phyloP scores from a whole-genome alignment of 2,329 filamentous ascomycete genomes.

The Xylariaceae sp. region DNA sequence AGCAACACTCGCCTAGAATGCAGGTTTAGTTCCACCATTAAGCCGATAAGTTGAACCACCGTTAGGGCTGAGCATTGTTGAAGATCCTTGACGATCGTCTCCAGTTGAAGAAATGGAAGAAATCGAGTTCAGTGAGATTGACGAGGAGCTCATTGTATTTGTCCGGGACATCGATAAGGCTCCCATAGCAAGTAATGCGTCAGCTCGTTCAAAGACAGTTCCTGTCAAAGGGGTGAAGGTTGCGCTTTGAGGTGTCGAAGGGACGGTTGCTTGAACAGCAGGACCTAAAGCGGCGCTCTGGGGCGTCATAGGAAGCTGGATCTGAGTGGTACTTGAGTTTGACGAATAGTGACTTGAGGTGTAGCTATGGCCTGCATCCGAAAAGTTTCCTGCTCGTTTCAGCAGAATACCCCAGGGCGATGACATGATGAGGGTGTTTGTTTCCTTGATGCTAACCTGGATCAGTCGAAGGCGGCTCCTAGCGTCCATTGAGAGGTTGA shows the following conservation, averaged over 20 bases:
- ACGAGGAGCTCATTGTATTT: slow-evolving; percentile 39
- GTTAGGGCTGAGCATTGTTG: slow-evolving; percentile 28
- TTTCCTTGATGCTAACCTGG: slow-evolving; percentile 79
- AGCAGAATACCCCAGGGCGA: slow-evolving; percentile 54
- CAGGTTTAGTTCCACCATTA: slow-evolving; percentile 29
- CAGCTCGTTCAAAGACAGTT: slow-evolving; percentile 58
- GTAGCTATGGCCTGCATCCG: slow-evolving; percentile 22
- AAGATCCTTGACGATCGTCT: slow-evolving; percentile 27
- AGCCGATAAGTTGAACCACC: slow-evolving; percentile 23
- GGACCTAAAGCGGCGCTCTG: slow-evolving; percentile 85
- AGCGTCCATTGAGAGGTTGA: slow-evolving; percentile 61
- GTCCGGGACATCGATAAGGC: slow-evolving; percentile 54
- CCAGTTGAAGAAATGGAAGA: slow-evolving; percentile 28
- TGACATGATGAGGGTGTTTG: slow-evolving; percentile 63
- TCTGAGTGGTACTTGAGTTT: slow-evolving; percentile 29
- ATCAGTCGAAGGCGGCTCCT: slow-evolving; percentile 72
- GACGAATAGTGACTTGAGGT: slow-evolving; percentile 33
- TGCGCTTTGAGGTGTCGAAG: slow-evolving; percentile 61
- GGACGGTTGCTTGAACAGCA: slow-evolving; percentile 84
- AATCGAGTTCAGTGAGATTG: slow-evolving; percentile 32
- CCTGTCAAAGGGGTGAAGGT: slow-evolving; percentile 55
- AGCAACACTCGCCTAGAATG: slow-evolving; percentile 29
- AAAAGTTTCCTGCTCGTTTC: slow-evolving; percentile 28
- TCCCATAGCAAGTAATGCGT: slow-evolving; percentile 54
- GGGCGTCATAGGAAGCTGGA: slow-evolving; percentile 72